These are phyloP conservation scores for Dalbergia cochinchinensis DNA, from an alignment of 306 rosid genomes.

Conservation along the genomic window DNA sequence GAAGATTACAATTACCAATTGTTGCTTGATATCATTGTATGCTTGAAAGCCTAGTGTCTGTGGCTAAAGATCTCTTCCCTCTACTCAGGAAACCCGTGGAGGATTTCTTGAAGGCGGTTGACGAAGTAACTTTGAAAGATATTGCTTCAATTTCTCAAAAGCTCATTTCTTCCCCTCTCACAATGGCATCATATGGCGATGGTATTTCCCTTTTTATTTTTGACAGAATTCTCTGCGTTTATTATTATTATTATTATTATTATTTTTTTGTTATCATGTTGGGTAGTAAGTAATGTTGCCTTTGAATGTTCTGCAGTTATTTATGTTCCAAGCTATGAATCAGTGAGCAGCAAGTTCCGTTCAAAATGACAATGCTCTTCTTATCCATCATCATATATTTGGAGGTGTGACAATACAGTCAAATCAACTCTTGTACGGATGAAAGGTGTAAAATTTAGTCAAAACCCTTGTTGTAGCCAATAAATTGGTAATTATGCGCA, in stretches of 20 bases:
- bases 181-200: slow-evolving; percentile 95
- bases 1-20: not conserved
- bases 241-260: too few relatives aligned
- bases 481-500: slow-evolving; percentile 52
- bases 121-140: slow-evolving; percentile 72
- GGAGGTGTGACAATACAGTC: slow-evolving; percentile 32
- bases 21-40: slow-evolving; percentile 1
- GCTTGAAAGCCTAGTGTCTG: not conserved
- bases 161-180: slow-evolving; percentile 88
- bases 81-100: slow-evolving; percentile 76
- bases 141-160: slow-evolving; percentile 74
- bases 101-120: slow-evolving; percentile 79
- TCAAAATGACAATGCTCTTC: slow-evolving; percentile 55
- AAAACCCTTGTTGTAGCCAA: slow-evolving; percentile 42
- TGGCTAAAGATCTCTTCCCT: slow-evolving; percentile 37
- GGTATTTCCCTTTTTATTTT: slow-evolving; percentile 54
- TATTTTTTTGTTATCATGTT: not conserved
- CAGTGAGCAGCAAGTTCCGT: slow-evolving; percentile 76
- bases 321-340: slow-evolving; percentile 77
- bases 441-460: slow-evolving; percentile 50
- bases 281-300: slow-evolving; percentile 7
- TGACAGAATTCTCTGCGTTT: not conserved
- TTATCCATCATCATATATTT: not conserved
- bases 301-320: slow-evolving; percentile 66
- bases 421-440: slow-evolving; percentile 31